Conservation (phyloP, 306 rosid genomes). For the Ormosia emarginata region DNA sequence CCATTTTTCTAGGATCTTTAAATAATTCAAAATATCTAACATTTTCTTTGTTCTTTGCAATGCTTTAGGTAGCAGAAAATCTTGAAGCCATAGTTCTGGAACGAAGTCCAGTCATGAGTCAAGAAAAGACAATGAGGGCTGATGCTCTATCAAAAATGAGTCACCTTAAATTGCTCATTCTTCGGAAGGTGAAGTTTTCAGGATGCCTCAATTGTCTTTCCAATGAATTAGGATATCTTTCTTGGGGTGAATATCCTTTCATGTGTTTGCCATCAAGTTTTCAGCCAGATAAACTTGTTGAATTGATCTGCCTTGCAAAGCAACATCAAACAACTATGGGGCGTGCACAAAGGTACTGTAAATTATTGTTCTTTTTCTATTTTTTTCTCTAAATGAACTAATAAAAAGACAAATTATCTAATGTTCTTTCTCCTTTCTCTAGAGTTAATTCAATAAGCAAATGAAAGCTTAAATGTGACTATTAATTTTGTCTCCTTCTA, state of each 20-base stretch:
- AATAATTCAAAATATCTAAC: not conserved
- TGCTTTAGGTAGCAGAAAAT: not conserved
- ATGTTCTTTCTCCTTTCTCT: too few relatives aligned
- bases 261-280: not conserved
- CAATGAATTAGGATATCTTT: not conserved
- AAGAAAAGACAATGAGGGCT: not conserved
- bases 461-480: not conserved
- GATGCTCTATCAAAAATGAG: constrained; percentile 10
- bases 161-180: not conserved
- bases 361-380: not conserved
- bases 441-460: not conserved
- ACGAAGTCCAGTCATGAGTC: fast-evolving
- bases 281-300: not conserved
- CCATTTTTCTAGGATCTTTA: not conserved
- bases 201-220: not conserved
- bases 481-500: too few relatives aligned
- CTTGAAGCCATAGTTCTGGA: not conserved
- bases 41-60: not conserved
- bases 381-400: not conserved
- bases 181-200: not conserved
- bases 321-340: not conserved
- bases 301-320: not conserved
- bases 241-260: not conserved
- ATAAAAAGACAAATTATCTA: too few relatives aligned
- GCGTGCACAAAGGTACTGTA: not conserved